A percentile compares a stretch with the other conserved stretches of the same genome.
Evolutionary conservation across 495 filamentous ascomycete species (phyloP).

Genomic region (Daldinia childiae): DNA sequence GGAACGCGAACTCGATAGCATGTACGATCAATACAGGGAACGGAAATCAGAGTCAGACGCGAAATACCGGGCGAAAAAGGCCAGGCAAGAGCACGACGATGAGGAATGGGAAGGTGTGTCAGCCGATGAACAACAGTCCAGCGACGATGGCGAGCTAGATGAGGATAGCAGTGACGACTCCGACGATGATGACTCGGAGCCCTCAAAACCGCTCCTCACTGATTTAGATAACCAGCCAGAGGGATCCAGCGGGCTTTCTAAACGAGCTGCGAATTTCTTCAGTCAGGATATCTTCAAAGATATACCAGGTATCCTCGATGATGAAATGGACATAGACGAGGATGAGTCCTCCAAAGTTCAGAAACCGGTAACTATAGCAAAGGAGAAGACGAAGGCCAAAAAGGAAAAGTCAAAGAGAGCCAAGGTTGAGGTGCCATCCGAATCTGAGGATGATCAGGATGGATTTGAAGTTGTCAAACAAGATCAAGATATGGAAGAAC

Average conservation of each 20-base stretch:
- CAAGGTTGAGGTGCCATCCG: constrained; percentile 41
- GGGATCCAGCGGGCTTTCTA: constrained; percentile 70
- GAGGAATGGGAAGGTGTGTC: constrained; percentile 94
- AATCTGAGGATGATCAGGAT: constrained; percentile 56
- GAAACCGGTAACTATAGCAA: constrained; percentile 11
- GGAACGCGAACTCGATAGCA: constrained; percentile 81
- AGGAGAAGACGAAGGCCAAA: constrained; percentile 30
- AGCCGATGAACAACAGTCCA: constrained; percentile 67
- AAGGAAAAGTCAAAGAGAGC: constrained; percentile 44
- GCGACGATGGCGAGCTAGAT: constrained; percentile 63
- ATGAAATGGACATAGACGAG: constrained; percentile 64
- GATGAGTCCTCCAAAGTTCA: constrained; percentile 48
- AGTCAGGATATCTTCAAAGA: constrained; percentile 93
- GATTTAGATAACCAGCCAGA: constrained; percentile 60
- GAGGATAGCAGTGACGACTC: constrained; percentile 64
- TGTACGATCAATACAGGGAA: constrained; percentile 89
- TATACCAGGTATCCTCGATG: constrained; percentile 68
- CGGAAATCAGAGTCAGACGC: constrained; percentile 79
- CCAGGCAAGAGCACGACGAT: constrained; percentile 81
- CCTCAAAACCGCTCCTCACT: constrained; percentile 56
- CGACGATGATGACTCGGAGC: constrained; percentile 57
- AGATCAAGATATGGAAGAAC: constrained; percentile 60
- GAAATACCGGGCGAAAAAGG: constrained; percentile 88
- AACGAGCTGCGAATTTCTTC: constrained; percentile 87
- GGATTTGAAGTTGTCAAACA: constrained; percentile 66